These are phyloP conservation scores for Colletotrichum navitas DNA, from an alignment of 2,329 filamentous ascomycete genomes.

Conservation along the genomic window DNA sequence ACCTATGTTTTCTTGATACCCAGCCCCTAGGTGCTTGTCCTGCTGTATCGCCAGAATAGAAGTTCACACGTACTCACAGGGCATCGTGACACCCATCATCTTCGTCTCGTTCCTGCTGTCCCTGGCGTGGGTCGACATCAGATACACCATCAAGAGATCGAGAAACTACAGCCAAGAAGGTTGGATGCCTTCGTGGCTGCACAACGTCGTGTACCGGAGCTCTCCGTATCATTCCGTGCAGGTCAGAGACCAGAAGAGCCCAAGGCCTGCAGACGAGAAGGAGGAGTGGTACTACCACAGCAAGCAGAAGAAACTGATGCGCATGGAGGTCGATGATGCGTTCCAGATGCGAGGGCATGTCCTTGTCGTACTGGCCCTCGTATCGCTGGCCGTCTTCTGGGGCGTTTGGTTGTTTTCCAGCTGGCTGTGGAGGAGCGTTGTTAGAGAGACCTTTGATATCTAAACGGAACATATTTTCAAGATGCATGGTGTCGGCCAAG, in stretches of 20 bases:
- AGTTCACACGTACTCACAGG: conserved; percentile 46
- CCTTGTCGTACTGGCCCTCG: conserved; percentile 61
- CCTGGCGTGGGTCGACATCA: conserved; percentile 71
- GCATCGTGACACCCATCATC: conserved; percentile 72
- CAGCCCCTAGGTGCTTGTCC: neutral
- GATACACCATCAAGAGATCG: conserved; percentile 64
- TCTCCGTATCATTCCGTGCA: conserved; percentile 54
- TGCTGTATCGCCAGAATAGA: neutral
- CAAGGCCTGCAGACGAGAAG: conserved; percentile 42
- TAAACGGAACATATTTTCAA: neutral
- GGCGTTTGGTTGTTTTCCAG: conserved; percentile 43
- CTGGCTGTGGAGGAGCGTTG: conserved; percentile 29
- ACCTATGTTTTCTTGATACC: neutral
- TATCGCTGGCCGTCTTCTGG: conserved; percentile 50
- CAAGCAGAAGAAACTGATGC: conserved; percentile 71
- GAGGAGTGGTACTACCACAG: conserved; percentile 63
- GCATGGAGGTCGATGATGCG: conserved; percentile 72
- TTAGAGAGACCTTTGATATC: neutral
- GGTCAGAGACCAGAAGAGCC: conserved; percentile 41
- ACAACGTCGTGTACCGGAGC: conserved; percentile 56
- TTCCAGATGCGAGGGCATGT: conserved; percentile 70
- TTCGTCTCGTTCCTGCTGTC: conserved; percentile 76
- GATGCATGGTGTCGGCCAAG: neutral
- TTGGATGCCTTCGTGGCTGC: conserved; percentile 56
- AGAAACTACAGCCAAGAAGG: conserved; percentile 50